Evolutionary conservation across 352 stramenopile genomes (phyloP), one percentile per base, ranked within the genome.

Genomic region (Phytophthora macrochlamydospora): DNA sequence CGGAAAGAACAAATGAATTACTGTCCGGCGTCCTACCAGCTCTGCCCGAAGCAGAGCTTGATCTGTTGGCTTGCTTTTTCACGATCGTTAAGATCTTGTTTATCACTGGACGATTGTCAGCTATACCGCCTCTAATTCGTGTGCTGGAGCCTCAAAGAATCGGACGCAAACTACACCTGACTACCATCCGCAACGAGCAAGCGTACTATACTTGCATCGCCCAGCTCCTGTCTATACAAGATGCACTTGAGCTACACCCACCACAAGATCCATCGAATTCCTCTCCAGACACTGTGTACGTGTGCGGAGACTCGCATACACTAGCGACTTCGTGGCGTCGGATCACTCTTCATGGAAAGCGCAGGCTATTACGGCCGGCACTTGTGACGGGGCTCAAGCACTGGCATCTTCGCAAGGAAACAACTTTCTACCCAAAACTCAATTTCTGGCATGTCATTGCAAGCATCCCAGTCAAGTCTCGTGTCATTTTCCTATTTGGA

Each of bases 381-480:
- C 71, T 98, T 1, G 85, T 97, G 3, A 98, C 96, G 13, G 94
- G 94, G 31, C 79, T 98, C 14, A 98, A 98, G 72, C 92, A 97
- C 60, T 98, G 84, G 92, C 94, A 98, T 69, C 75, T 98, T 42
- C 79, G 94, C 4, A 72, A 79, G 33, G 81, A 92, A 14, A 91
- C 84, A 6, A 72, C 69, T 6, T 98, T 98, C 58, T 98, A 98
- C 73, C 95, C 96, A 1, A 96, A 98, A 65, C 65, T 80, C 24
- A 96, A 98, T 67, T 97, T 98, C 53, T 93, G 81, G 78, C 78
- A 75, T 33, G 79, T 91, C 2, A 56, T 95, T 13, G 40, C 71
- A 1, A 73, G 69, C 9, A 78, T 95, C 13, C 89, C 89, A 7
- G 65, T 13, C 1, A 68, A 75, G 9, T 78, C 89, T 2, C 75